Percentiles rank a stretch among this genome's conserved stretches.
phyloP scores from a whole-genome alignment of 176 grass and related monocot genomes.

The Carex myosuroides region DNA sequence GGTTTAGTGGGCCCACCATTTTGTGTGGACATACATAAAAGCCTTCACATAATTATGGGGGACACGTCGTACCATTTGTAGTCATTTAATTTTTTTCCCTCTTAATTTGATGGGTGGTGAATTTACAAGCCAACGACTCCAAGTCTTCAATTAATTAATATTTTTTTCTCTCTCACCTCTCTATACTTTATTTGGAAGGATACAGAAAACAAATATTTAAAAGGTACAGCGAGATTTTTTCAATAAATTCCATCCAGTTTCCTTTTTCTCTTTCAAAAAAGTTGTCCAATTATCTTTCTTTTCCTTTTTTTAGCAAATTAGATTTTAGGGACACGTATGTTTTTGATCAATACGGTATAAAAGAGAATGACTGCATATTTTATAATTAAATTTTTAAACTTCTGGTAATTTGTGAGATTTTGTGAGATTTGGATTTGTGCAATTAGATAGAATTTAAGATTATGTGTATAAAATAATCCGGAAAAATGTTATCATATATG shows the following conservation, averaged over 20 bases:
- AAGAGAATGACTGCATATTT: too few species aligned
- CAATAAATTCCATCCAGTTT: too few species aligned
- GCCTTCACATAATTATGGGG: background rate
- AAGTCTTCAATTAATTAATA: background rate
- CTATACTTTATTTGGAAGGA: background rate
- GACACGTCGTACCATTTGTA: background rate
- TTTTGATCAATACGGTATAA: too few species aligned
- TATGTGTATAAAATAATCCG: background rate
- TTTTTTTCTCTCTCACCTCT: background rate
- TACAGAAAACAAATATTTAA: background rate
- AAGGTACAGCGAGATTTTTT: background rate
- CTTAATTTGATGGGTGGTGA: background rate
- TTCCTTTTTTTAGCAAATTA: too few species aligned
- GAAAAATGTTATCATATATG: too few species aligned
- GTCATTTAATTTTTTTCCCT: background rate
- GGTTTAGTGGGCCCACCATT: background rate
- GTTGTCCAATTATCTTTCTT: too few species aligned
- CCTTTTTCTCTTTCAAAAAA: too few species aligned
- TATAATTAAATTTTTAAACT: too few species aligned
- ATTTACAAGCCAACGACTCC: background rate
- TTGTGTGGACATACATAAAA: background rate
- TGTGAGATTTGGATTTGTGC: background rate
- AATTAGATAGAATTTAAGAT: background rate
- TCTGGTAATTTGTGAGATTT: too few species aligned
- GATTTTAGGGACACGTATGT: too few species aligned